Evolutionary conservation across 2,329 filamentous ascomycete genomes (phyloP).

Genomic region (Furcasterigmium furcatum): DNA sequence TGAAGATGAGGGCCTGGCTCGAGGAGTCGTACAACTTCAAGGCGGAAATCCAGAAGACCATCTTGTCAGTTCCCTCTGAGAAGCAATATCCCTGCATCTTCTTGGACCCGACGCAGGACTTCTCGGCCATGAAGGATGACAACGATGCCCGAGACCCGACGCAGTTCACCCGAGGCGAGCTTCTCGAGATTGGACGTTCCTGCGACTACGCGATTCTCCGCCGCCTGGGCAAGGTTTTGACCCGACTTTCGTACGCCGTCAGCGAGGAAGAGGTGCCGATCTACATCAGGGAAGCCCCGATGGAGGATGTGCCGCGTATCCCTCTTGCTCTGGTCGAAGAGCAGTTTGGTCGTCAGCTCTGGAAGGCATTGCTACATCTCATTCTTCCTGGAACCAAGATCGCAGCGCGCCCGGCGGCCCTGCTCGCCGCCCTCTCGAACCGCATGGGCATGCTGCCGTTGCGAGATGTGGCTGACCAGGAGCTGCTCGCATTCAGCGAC

Average conservation of each 20-base stretch:
- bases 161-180: constrained; percentile 38
- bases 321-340: constrained; percentile 35
- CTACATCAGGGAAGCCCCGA: constrained; percentile 30
- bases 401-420: constrained; percentile 35
- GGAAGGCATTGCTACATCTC: constrained; percentile 43
- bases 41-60: constrained; percentile 34
- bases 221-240: constrained; percentile 42
- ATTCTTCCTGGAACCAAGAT: constrained; percentile 46
- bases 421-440: constrained; percentile 45
- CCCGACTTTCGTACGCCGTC: constrained; percentile 39
- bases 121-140: constrained; percentile 17
- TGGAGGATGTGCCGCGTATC: constrained; percentile 33
- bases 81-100: constrained; percentile 44
- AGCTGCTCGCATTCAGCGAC: constrained; percentile 35
- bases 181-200: constrained; percentile 48
- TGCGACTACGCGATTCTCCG: constrained; percentile 44
- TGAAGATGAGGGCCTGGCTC: constrained; percentile 41
- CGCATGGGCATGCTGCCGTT: constrained; percentile 42
- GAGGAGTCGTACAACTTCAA: constrained; percentile 48
- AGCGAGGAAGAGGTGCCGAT: constrained; percentile 35
- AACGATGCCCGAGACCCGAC: constrained; percentile 20
- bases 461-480: constrained; percentile 31
- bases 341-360: constrained; percentile 35
- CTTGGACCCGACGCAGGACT: constrained; percentile 43
- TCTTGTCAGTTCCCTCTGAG: constrained; percentile 30